Evolutionary conservation across 495 filamentous ascomycete species (phyloP).

Genomic region (Acidomyces sp.): DNA sequence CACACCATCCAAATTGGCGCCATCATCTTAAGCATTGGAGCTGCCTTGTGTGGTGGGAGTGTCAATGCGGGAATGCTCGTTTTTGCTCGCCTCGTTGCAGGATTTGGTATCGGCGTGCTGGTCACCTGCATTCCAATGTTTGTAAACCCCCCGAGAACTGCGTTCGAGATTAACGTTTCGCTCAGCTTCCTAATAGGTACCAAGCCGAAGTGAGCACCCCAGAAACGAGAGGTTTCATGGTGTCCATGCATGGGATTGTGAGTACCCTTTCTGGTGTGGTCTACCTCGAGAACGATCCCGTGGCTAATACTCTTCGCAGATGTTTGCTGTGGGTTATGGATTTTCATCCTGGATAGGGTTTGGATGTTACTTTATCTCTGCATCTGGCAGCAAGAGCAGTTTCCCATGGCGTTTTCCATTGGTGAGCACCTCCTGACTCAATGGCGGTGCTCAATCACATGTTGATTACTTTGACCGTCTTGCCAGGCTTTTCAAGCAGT

Average conservation of each 20-base stretch:
- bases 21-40: conserved; percentile 15
- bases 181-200: conserved; percentile 9
- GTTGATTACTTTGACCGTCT: too few species aligned
- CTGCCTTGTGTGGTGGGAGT: conserved; percentile 17
- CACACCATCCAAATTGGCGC: conserved; percentile 19
- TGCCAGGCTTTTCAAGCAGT: conserved; percentile 19
- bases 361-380: conserved; percentile 18
- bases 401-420: conserved; percentile 20
- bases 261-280: too few species aligned
- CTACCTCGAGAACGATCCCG: too few species aligned
- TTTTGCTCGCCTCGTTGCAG: conserved; percentile 13
- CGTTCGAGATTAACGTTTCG: too few species aligned
- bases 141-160: too few species aligned
- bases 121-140: conserved; percentile 10
- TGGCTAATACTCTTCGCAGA: too few species aligned
- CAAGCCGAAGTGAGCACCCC: conserved; percentile 21
- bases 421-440: too few species aligned
- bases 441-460: too few species aligned
- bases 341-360: conserved; percentile 21
- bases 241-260: conserved; percentile 20
- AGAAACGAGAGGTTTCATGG: conserved; percentile 20
- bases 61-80: conserved; percentile 21
- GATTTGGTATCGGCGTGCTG: conserved; percentile 17
- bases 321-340: conserved; percentile 20
- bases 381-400: conserved; percentile 3